These are phyloP conservation scores for Pseudovirgaria hyperparasitica DNA, from an alignment of 2,329 filamentous ascomycete genomes.

Conservation along the genomic window DNA sequence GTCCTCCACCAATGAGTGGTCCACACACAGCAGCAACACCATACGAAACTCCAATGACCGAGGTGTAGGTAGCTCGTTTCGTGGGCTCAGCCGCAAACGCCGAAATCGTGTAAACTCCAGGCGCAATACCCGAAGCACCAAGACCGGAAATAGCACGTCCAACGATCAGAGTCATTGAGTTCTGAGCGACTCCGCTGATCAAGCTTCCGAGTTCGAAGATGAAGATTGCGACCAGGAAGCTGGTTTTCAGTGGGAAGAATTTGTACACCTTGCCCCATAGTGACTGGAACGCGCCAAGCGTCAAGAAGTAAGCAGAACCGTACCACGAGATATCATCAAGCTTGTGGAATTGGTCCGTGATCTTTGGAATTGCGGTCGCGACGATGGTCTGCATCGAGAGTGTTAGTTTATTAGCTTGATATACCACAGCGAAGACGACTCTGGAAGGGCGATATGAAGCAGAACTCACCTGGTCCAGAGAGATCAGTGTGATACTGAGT, in stretches of 20 bases:
- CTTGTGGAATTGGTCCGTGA: conserved; percentile 14
- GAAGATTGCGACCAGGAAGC: conserved; percentile 20
- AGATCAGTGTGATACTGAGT: conserved; percentile 8
- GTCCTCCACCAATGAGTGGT: conserved; percentile 30
- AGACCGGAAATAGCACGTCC: conserved; percentile 26
- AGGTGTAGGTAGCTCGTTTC: conserved; percentile 25
- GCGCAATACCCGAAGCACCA: conserved; percentile 23
- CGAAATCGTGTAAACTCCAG: conserved; percentile 26
- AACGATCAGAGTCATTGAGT: conserved; percentile 23
- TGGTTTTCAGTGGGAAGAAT: conserved; percentile 27
- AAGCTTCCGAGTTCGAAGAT: conserved; percentile 44
- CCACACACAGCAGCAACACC: conserved; percentile 24
- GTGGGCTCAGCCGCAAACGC: conserved; percentile 27
- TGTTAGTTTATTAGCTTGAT: conserved; percentile 4
- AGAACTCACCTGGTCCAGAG: conserved; percentile 6
- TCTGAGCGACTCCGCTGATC: conserved; percentile 33
- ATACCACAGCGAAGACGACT: conserved; percentile 3
- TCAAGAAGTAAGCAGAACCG: conserved; percentile 29
- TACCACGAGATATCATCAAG: conserved; percentile 15
- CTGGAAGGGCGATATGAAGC: conserved; percentile 2
- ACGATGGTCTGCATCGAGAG: conserved; percentile 11
- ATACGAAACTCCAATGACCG: conserved; percentile 23
- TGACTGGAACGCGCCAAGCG: conserved; percentile 30
- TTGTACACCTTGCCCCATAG: conserved; percentile 34
- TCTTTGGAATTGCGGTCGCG: conserved; percentile 17